phyloP scores from a whole-genome alignment of 306 rosid genomes.

The Vigna reflexopilosa region DNA sequence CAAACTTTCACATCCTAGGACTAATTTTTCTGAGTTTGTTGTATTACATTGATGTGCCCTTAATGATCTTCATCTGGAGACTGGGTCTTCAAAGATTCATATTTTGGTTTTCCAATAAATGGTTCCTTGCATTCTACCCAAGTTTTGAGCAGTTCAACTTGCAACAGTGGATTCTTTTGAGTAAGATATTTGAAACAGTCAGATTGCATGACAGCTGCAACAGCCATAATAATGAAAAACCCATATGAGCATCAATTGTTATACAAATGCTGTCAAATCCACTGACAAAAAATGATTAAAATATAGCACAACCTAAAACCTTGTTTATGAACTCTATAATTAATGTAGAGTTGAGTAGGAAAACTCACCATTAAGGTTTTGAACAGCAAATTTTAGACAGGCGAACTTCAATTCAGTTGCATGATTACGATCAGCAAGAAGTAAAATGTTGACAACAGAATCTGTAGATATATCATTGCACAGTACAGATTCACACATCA shows the following conservation, averaged over 20 bases:
- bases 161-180: constrained; percentile 74
- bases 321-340: neutral
- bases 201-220: constrained; percentile 90
- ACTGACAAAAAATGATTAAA: neutral
- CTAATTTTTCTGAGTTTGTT: no score
- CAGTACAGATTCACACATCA: no score
- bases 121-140: no score
- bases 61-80: no score
- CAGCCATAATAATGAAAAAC: constrained; percentile 34
- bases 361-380: constrained; percentile 85
- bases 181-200: constrained; percentile 88
- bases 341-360: neutral
- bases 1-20: no score
- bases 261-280: neutral
- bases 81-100: no score
- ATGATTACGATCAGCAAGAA: constrained; percentile 83
- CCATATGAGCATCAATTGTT: constrained; percentile 14
- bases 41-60: no score
- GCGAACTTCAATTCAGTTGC: constrained; percentile 86
- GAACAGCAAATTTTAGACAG: constrained; percentile 84
- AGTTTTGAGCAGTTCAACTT: no score
- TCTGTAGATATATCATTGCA: constrained; percentile 59
- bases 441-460: constrained; percentile 83
- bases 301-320: neutral
- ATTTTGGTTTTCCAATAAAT: no score